phyloP scores from a whole-genome alignment of 2,329 filamentous ascomycete species.

The Leptographium radiaticola region DNA sequence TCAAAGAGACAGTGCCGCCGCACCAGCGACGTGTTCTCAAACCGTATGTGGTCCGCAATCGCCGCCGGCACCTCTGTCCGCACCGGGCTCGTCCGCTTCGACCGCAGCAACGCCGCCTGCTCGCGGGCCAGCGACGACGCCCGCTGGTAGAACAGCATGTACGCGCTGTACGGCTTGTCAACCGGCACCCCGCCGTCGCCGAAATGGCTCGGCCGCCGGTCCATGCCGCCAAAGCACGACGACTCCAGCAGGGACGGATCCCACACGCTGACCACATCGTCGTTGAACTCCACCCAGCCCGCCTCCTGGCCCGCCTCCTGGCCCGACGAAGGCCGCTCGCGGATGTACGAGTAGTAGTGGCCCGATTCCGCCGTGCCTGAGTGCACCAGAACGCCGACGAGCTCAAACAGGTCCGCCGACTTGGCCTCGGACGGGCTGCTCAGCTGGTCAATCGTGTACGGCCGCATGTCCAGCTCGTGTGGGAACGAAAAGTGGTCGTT shows the following conservation, averaged over 20 bases:
- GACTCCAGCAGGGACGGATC: conserved; percentile 60
- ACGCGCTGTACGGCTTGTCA: conserved; percentile 73
- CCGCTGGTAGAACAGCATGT: conserved; percentile 96
- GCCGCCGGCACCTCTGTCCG: conserved; percentile 30
- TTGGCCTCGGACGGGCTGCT: conserved; percentile 43
- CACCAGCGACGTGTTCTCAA: conserved; percentile 61
- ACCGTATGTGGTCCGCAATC: conserved; percentile 46
- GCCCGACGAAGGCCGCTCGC: conserved; percentile 52
- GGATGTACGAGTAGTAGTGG: conserved; percentile 94
- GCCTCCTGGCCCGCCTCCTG: conserved; percentile 21
- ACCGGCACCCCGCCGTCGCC: conserved; percentile 33
- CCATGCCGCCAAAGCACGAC: conserved; percentile 67
- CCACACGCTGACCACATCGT: conserved; percentile 67
- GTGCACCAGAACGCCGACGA: conserved; percentile 92
- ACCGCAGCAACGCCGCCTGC: conserved; percentile 30
- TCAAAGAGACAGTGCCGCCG: conserved; percentile 73
- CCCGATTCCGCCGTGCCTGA: conserved; percentile 86
- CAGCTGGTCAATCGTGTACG: conserved; percentile 78
- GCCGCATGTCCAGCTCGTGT: conserved; percentile 67
- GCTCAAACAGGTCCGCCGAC: conserved; percentile 68
- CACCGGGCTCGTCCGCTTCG: conserved; percentile 25
- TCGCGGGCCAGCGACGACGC: conserved; percentile 48
- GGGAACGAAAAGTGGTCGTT: conserved; percentile 93
- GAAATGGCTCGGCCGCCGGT: conserved; percentile 33
- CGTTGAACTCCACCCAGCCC: conserved; percentile 87